Evolutionary conservation across 2,329 filamentous ascomycete species (phyloP), one percentile per base, ranked within the genome.

Genomic region (Aquanectria penicillioides): DNA sequence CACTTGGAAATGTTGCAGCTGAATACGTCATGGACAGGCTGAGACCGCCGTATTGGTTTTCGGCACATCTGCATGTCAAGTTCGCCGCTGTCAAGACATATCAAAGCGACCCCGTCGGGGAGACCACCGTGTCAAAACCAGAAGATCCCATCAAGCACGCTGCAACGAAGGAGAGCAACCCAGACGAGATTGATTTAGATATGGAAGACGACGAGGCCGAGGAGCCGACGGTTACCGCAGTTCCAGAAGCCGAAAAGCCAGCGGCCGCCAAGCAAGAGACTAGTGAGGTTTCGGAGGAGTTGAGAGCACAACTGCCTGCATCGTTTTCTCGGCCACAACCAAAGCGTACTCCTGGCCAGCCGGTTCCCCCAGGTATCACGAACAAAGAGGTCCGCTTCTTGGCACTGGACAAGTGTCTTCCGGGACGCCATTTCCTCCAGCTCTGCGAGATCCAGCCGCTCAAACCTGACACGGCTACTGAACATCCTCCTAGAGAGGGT

Each of bases 51-150:
- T 90, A 93, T 73, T 99, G 95, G 95, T 97, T 98, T 73, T 90
- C 91, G 31, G 95, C 94, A 3, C 95, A 99, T 76, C 77, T 98
- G 78, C 95, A 99, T 75, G 89, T 91, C 79, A 96, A 94, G 72
- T 98, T 90, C 73, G 77, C 89, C 1, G 95, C 94, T 1, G 74
- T 87, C 62, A 89, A 85, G 72, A 78, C 63, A n/a, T 89, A 87
- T 56, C 64, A 75, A 43, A 69, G 88, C 61, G 73, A 75, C 13
- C 69, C 78, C 12, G 69, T 71, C 22, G 50, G 59, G 5, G 36
- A 55, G 10, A 40, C 36, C 4, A 67, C 68, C 20, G n/a, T 62
- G 6, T 52, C 56, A 13, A 38, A 57, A 29, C 25, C 29, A n/a
- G 25, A 46, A 22, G 23, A 57, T 8, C 5, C 47, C 10, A 20